Base-by-base conservation (phyloP, 2,329 filamentous ascomycete genomes). In the Cytospora chrysosperma region DNA sequence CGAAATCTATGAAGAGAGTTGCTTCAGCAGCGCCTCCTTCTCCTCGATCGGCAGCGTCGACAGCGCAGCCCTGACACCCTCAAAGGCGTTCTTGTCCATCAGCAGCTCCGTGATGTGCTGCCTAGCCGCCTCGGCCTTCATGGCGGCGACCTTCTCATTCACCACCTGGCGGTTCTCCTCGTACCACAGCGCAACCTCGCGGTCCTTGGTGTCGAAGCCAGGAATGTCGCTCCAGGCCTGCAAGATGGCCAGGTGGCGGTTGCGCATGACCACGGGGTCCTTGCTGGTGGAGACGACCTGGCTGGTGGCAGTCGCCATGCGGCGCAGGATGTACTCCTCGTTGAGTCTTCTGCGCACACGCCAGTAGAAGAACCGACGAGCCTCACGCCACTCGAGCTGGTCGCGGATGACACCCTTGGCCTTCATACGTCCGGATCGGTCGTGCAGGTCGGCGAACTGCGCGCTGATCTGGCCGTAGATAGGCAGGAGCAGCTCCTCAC, bases 311-410 rank as follows among this genome's bases (percentile, higher is more conserved):
- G 74, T 68, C 6, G 81, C 82, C 85, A 99, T 92, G 79, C 92
- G 92, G 81, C 93, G 95, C 76, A 99, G 85, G 71, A 99, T 92
- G 77, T 96, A 92, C 81, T 99, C 95, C 81, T 99, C 95, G 78
- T 96, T 98, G 75, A 99, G 85, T 79, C 95, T 88, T 75, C 95
- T 91, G 78, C 96, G 93, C 67, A 97, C 89, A 78, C 95, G 94
- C 95, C 96, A 99, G 90, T 98, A 99, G 85, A 99, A 98, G 91
- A 95, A 98, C 74, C 94, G 90, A 69, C 95, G 89, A 12, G 94
- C 89, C 71, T 97, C 90, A 75, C 86, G 83, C 95, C 94, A 98
- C 72, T 89, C 85, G 49, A 99, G 84, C 15, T 88, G 81, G 71
- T 91, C 86, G 67, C 95, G 92, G 72, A 99, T 97, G 63, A 90